Evolutionary conservation across 2,329 filamentous ascomycete genomes (phyloP).

Genomic region (Dothideomycetidae sp.): DNA sequence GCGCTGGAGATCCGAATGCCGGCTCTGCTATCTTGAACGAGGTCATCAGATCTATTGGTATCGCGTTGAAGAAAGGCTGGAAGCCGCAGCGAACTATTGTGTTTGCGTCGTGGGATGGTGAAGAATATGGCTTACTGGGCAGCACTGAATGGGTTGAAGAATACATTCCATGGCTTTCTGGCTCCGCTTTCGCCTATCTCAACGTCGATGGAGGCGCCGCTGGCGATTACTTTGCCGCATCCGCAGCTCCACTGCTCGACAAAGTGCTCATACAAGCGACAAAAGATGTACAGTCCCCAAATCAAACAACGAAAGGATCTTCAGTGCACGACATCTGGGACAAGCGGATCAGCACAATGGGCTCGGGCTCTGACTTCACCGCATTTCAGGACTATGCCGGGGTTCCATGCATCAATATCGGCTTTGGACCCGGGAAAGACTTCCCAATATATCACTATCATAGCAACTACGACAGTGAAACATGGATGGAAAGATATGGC

Average conservation of each 20-base stretch:
- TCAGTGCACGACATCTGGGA: constrained; percentile 52
- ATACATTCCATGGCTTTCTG: constrained; percentile 64
- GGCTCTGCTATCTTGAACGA: constrained; percentile 70
- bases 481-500: constrained; percentile 71
- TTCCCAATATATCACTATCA: constrained; percentile 60
- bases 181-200: constrained; percentile 63
- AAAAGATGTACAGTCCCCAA: constrained; percentile 46
- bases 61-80: constrained; percentile 60
- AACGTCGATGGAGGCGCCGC: constrained; percentile 67
- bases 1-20: constrained; percentile 69
- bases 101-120: constrained; percentile 56
- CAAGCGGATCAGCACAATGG: constrained; percentile 41
- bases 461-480: constrained; percentile 68
- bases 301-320: constrained; percentile 56
- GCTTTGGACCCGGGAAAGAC: constrained; percentile 24
- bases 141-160: constrained; percentile 92
- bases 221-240: constrained; percentile 48
- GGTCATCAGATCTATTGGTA: constrained; percentile 59
- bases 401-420: constrained; percentile 34
- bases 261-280: constrained; percentile 56
- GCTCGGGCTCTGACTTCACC: constrained; percentile 38
- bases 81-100: constrained; percentile 80
- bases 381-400: constrained; percentile 40
- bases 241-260: constrained; percentile 63
- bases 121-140: constrained; percentile 73